Conservation (phyloP, 495 filamentous ascomycete species). For the Penicillium coprophilum region DNA sequence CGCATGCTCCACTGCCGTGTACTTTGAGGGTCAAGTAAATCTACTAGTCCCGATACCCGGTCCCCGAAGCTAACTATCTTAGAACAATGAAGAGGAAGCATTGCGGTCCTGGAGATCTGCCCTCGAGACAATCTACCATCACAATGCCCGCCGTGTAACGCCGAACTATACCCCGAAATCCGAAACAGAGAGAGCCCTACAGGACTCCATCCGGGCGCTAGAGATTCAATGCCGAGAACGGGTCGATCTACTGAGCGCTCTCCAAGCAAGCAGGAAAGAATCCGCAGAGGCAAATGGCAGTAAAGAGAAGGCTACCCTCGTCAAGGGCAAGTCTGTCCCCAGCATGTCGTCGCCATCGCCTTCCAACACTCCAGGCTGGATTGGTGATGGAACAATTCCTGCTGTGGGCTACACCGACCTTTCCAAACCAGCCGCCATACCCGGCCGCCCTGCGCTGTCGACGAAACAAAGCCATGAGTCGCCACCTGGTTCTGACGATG, state of each 20-base stretch:
- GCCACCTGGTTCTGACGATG: constrained; percentile 17
- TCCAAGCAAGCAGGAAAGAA: constrained; percentile 73
- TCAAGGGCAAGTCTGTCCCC: constrained; percentile 19
- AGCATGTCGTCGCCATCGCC: constrained; percentile 16
- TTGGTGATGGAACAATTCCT: constrained; percentile 79
- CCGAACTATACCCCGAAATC: constrained; percentile 68
- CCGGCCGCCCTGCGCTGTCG: constrained; percentile 54
- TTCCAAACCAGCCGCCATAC: constrained; percentile 66
- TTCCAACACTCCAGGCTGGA: constrained; percentile 53
- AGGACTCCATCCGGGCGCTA: constrained; percentile 76
- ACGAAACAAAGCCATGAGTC: constrained; percentile 53
- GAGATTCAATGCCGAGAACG: constrained; percentile 93
- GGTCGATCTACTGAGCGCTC: constrained; percentile 81
- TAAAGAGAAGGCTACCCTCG: constrained; percentile 19
- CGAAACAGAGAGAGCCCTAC: constrained; percentile 82
- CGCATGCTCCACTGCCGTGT: constrained; percentile 90
- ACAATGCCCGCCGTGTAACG: constrained; percentile 73
- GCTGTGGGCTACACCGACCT: constrained; percentile 75
- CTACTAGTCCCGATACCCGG: constrained; percentile 10
- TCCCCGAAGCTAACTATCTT: constrained; percentile 23
- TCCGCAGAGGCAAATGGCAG: constrained; percentile 36
- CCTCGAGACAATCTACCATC: constrained; percentile 86
- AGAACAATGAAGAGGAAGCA: constrained; percentile 93
- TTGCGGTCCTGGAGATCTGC: constrained; percentile 89
- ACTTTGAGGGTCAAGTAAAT: constrained; percentile 84